Base-by-base conservation (phyloP, 257 asterid species). In the Euphrasia confusa region DNA sequence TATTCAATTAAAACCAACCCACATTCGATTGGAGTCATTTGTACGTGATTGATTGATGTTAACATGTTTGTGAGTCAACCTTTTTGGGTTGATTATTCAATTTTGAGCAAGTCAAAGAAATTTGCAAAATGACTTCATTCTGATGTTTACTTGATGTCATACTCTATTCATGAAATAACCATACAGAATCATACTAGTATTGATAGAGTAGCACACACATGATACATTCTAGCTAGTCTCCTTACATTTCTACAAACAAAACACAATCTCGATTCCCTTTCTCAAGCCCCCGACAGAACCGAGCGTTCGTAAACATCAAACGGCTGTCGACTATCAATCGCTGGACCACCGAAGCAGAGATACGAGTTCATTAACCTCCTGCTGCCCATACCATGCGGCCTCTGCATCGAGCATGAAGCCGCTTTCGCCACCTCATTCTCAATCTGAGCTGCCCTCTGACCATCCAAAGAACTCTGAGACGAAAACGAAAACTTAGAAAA, bases 281-380 rank as follows among this genome's bases (percentile, higher is more conserved):
- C 2, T 78, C 83, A 85, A 68, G 88, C 90, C 4, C 77, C 82
- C 37, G 94, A 75, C 21, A 75, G 70, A 66, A 81, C 88, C 1
- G 83, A 73, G 4, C 81, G 77, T 54, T 78, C 89, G 30, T 87
- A 85, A 15, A 81, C 50, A 48, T 81, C 88, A 10, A 56, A 85
- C 12, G 87, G 80, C 70, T 74, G 84, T 61, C 54, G 61, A 12
- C 72, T 76, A 13, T 26, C 10, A 3, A 66, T 17, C 2, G 71
- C 72, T 2, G 81, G 60, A 37, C 69, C 81, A 28, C 96, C 92
- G 49, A 85, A 90, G 78, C 96, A 88, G 7, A 90, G 76, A 70
- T 78, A 86, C 66, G 78, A 86, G 57, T 83, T 83, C 82, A 80
- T 68, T 61, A 73, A 58, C 77, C 66, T 80, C 78, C 68, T 81